Conservation (phyloP, 306 rosid genomes). For the Pyrus pyrifolia region DNA sequence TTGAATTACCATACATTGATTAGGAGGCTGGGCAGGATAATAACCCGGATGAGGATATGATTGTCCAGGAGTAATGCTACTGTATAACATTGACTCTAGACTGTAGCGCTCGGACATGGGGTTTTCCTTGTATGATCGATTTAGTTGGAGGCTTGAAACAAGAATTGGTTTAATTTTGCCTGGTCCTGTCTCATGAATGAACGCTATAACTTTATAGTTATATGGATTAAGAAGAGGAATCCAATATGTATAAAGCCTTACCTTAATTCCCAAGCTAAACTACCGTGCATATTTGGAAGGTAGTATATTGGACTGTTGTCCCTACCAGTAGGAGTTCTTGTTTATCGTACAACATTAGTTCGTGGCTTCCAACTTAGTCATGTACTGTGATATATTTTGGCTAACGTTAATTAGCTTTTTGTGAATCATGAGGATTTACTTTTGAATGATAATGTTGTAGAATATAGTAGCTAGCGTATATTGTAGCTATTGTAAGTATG, state of each 20-base stretch:
- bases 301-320: too few species aligned
- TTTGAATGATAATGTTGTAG: too few species aligned
- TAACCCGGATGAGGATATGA: background rate
- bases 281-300: too few species aligned
- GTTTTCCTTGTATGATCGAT: background rate
- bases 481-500: too few species aligned
- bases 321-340: too few species aligned
- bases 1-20: background rate
- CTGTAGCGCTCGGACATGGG: background rate
- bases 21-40: constrained; percentile 1
- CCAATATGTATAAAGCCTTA: background rate
- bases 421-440: too few species aligned
- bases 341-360: too few species aligned
- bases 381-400: too few species aligned
- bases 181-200: background rate
- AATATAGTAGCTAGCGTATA: too few species aligned
- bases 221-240: background rate
- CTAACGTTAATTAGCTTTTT: too few species aligned
- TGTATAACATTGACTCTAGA: background rate
- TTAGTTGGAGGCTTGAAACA: background rate
- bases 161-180: background rate
- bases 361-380: too few species aligned
- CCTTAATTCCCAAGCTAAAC: background rate
- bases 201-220: background rate
- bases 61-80: background rate